A percentile compares a stretch with the other conserved stretches of the same genome.
Evolutionary conservation across 2,329 filamentous ascomycete genomes (phyloP).

Genomic region (Beauveria scarabaeidicola): DNA sequence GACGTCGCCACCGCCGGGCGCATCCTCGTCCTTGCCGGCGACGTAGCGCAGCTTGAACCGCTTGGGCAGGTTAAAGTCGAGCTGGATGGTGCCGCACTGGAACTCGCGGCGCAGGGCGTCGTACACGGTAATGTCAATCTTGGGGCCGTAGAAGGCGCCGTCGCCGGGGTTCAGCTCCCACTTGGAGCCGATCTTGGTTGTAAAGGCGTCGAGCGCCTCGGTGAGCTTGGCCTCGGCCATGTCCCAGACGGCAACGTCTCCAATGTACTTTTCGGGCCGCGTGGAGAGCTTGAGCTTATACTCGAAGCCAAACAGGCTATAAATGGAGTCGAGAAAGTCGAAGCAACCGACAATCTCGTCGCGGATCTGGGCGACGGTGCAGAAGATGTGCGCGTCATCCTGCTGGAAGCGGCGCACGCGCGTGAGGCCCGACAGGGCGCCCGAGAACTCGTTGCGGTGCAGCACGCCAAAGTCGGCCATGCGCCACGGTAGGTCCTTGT

Average conservation of each 20-base stretch:
- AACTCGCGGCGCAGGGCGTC: slow-evolving; percentile 69
- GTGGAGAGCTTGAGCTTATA: slow-evolving; percentile 96
- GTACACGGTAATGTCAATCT: slow-evolving; percentile 93
- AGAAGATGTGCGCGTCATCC: slow-evolving; percentile 96
- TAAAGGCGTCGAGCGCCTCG: slow-evolving; percentile 71
- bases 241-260: slow-evolving; percentile 80
- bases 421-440: slow-evolving; percentile 82
- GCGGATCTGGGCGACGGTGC: slow-evolving; percentile 38
- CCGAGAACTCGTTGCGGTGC: slow-evolving; percentile 91
- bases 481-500: slow-evolving; percentile 76
- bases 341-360: slow-evolving; percentile 66
- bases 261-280: slow-evolving; percentile 78
- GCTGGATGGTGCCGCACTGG: slow-evolving; percentile 71
- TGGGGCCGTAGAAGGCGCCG: slow-evolving; percentile 96
- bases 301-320: slow-evolving; percentile 53
- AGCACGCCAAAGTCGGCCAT: slow-evolving; percentile 94
- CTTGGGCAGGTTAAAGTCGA: slow-evolving; percentile 69
- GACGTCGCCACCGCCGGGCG: slow-evolving; percentile 34
- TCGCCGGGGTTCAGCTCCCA: slow-evolving; percentile 95
- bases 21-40: slow-evolving; percentile 43
- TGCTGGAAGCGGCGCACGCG: slow-evolving; percentile 91
- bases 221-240: slow-evolving; percentile 75
- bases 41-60: slow-evolving; percentile 34
- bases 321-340: slow-evolving; percentile 72
- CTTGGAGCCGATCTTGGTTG: slow-evolving; percentile 46